A percentile compares a stretch with the other conserved stretches of the same genome.
Evolutionary conservation across 2,329 filamentous ascomycete species (phyloP).

Genomic region (Tolypocladium ophioglossoides): DNA sequence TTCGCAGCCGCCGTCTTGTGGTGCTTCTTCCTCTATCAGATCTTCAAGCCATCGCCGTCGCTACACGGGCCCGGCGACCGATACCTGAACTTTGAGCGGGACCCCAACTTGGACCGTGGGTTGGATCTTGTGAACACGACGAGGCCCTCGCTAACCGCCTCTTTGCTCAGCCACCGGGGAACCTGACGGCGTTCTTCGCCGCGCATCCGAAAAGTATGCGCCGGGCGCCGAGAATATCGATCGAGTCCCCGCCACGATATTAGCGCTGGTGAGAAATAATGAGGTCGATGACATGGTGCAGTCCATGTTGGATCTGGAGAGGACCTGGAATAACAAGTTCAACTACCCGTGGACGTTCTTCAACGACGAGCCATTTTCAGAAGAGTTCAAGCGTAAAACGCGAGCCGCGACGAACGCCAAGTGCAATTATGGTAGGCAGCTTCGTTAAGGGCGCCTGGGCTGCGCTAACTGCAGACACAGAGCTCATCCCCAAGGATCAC

Average conservation of each 20-base stretch:
- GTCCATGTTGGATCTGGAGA: conserved; percentile 84
- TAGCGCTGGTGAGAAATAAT: conserved; percentile 85
- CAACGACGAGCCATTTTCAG: conserved; percentile 88
- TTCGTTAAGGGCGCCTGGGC: neutral
- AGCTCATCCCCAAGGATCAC: conserved; percentile 86
- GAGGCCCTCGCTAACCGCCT: conserved; percentile 6
- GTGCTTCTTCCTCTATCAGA: conserved; percentile 68
- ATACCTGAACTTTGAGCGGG: conserved; percentile 54
- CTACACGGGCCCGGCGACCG: conserved; percentile 29
- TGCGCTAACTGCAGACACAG: conserved; percentile 28
- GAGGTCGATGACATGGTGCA: conserved; percentile 76
- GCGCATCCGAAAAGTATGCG: conserved; percentile 67
- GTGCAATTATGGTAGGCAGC: conserved; percentile 65
- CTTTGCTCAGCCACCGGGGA: conserved; percentile 62
- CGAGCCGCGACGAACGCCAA: conserved; percentile 78
- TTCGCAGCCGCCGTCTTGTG: conserved; percentile 62
- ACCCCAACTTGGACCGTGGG: conserved; percentile 83
- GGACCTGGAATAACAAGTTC: conserved; percentile 97
- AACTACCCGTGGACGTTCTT: conserved; percentile 99
- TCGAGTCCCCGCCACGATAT: conserved; percentile 85
- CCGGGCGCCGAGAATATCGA: conserved; percentile 64
- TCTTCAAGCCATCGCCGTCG: conserved; percentile 49
- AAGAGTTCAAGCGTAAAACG: conserved; percentile 84
- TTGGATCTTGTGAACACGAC: conserved; percentile 7
- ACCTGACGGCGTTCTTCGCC: conserved; percentile 64